Conservation (phyloP, 352 stramenopile genomes). For the Phytopythium kandeliae region DNA sequence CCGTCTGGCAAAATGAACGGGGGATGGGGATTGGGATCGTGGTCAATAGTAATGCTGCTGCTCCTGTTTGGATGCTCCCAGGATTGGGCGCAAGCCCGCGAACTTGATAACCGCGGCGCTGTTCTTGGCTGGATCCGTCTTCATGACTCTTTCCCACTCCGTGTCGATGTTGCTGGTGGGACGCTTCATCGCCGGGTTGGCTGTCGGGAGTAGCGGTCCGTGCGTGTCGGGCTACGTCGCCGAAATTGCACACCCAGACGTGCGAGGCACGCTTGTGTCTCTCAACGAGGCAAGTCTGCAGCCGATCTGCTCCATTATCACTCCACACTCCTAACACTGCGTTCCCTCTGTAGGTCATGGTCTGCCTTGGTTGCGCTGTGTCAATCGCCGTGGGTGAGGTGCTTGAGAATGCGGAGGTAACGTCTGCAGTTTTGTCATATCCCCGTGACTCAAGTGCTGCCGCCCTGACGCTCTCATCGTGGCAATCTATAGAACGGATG, state of each 20-base stretch:
- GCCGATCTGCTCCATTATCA: neutral
- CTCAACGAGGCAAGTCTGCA: conserved; percentile 40
- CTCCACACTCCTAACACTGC: too few relatives aligned
- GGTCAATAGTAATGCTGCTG: neutral
- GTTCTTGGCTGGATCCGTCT: conserved; percentile 53
- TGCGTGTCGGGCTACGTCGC: conserved; percentile 64
- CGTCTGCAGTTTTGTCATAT: too few relatives aligned
- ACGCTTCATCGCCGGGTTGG: conserved; percentile 56
- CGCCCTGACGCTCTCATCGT: neutral
- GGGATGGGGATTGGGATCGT: neutral
- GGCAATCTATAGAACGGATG: conserved; percentile 28
- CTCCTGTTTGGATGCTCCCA: conserved; percentile 5
- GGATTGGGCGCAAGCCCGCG: conserved; percentile 52
- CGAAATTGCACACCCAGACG: conserved; percentile 56
- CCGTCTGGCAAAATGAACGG: too few relatives aligned
- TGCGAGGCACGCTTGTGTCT: conserved; percentile 47
- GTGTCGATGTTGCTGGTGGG: conserved; percentile 47
- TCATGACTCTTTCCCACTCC: conserved; percentile 60
- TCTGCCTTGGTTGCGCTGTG: conserved; percentile 63
- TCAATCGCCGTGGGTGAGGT: conserved; percentile 47
- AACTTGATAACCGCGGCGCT: conserved; percentile 56
- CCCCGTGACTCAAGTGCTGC: neutral
- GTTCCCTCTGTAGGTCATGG: conserved; percentile 35
- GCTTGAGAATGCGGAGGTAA: conserved; percentile 29
- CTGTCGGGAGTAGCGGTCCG: conserved; percentile 54